Evolutionary conservation across 208 protist genomes (phyloP).

Genomic region (Kentomonas sorsogonicus): DNA sequence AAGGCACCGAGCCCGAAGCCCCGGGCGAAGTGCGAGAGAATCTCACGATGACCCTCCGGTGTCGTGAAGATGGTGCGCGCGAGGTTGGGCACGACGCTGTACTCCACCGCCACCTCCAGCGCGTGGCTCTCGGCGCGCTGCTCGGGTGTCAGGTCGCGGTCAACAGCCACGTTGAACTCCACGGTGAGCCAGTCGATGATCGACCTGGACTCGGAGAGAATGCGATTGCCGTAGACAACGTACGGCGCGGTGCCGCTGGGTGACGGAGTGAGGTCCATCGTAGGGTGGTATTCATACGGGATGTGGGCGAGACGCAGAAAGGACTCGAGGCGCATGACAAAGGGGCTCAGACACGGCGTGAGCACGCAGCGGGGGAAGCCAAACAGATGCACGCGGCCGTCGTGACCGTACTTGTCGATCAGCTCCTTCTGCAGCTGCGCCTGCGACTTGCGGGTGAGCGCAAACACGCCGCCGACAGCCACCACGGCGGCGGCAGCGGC

Average conservation of each 20-base stretch:
- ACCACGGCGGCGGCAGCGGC: no score
- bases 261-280: constrained; percentile 9
- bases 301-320: constrained; percentile 22
- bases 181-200: constrained; percentile 18
- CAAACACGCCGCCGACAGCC: constrained; percentile 4
- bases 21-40: no score
- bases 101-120: constrained; percentile 11
- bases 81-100: constrained; percentile 12
- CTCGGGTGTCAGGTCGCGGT: constrained; percentile 4
- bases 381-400: constrained; percentile 21
- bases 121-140: constrained; percentile 13
- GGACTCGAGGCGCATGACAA: constrained; percentile 21
- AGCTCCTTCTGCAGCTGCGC: constrained; percentile 9
- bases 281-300: constrained; percentile 15
- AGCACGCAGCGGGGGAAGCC: constrained; percentile 17
- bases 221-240: constrained; percentile 15
- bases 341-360: constrained; percentile 11
- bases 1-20: no score
- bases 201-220: constrained; percentile 11
- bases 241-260: constrained; percentile 22
- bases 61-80: constrained; percentile 22
- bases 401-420: no score
- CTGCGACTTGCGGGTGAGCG: not conserved
- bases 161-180: constrained; percentile 15
- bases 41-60: no score